phyloP scores from a whole-genome alignment of 352 stramenopile genomes.

The Phytophthora citrophthora region DNA sequence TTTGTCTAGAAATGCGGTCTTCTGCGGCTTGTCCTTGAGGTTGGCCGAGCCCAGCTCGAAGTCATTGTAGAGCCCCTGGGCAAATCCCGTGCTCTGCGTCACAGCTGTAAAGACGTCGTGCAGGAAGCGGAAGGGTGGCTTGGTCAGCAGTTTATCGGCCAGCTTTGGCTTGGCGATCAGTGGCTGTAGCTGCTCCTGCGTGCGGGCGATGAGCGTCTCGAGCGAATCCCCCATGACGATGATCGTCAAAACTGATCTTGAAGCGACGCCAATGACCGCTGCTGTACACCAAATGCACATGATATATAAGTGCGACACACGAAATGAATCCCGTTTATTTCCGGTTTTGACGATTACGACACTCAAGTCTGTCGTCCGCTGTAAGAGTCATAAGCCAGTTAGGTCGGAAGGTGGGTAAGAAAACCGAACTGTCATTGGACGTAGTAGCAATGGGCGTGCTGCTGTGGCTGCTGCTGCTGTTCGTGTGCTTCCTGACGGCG shows the following conservation, averaged over 20 bases:
- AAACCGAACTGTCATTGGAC: too few species aligned
- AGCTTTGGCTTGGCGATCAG: conserved; percentile 95
- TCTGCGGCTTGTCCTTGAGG: conserved; percentile 89
- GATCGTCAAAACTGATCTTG: not conserved
- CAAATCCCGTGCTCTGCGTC: conserved; percentile 87
- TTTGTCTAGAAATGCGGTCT: conserved; percentile 87
- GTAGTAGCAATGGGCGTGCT: conserved; percentile 34
- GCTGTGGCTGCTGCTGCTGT: conserved; percentile 48
- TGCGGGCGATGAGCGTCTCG: conserved; percentile 75
- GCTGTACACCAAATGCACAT: too few species aligned
- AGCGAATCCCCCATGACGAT: conserved; percentile 60
- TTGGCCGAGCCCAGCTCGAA: conserved; percentile 81
- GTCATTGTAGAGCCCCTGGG: conserved; percentile 81
- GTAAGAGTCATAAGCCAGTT: too few species aligned
- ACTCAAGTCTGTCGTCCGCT: too few species aligned
- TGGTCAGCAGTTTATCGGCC: conserved; percentile 94
- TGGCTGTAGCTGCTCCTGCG: conserved; percentile 85
- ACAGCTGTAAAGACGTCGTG: conserved; percentile 95
- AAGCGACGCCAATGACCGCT: not conserved
- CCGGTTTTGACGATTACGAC: too few species aligned
- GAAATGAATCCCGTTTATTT: too few species aligned
- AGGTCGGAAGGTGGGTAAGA: too few species aligned
- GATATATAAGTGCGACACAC: too few species aligned
- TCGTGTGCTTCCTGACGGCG: conserved; percentile 45
- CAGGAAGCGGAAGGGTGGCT: conserved; percentile 97